Evolutionary conservation across 2,329 filamentous ascomycete genomes (phyloP).

Genomic region (Pseudogymnoascus sp.): DNA sequence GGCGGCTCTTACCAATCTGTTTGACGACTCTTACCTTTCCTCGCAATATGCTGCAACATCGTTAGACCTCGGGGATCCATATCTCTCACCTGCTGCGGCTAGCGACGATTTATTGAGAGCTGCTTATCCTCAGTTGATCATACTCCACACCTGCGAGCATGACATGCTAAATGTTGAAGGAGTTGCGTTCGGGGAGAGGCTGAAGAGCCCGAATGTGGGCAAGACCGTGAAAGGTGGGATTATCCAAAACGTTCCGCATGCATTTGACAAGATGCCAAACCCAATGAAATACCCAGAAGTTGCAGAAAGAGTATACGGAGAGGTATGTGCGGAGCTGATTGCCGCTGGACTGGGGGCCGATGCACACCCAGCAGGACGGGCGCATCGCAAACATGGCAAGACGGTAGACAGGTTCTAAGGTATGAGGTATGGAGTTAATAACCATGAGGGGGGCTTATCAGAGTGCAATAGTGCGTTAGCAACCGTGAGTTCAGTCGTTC

Average conservation of each 20-base stretch:
- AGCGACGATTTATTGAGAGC: conserved; percentile 41
- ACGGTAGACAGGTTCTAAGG: not conserved
- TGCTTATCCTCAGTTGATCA: conserved; percentile 44
- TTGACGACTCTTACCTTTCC: conserved; percentile 55
- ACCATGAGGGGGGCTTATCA: not conserved
- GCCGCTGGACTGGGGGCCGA: not conserved
- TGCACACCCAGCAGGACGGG: not conserved
- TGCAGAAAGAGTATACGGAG: conserved; percentile 26
- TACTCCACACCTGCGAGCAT: conserved; percentile 56
- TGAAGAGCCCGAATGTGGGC: conserved; percentile 39
- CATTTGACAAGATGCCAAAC: conserved; percentile 61
- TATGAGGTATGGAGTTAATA: not conserved
- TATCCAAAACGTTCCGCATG: conserved; percentile 53
- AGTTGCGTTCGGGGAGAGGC: conserved; percentile 51
- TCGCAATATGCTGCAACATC: conserved; percentile 38
- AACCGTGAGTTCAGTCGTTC: not conserved
- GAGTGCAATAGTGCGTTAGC: not conserved
- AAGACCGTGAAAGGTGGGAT: conserved; percentile 54
- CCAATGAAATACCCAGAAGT: conserved; percentile 38
- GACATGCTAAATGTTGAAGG: conserved; percentile 59
- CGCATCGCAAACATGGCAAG: not conserved
- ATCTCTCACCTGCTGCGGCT: conserved; percentile 52
- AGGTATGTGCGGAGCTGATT: conserved; percentile 27
- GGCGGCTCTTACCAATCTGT: conserved; percentile 51
- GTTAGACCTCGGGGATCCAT: conserved; percentile 42